Evolutionary conservation across 495 filamentous ascomycete genomes (phyloP), one percentile per base, ranked within the genome.

Genomic region (Letharia lupina): DNA sequence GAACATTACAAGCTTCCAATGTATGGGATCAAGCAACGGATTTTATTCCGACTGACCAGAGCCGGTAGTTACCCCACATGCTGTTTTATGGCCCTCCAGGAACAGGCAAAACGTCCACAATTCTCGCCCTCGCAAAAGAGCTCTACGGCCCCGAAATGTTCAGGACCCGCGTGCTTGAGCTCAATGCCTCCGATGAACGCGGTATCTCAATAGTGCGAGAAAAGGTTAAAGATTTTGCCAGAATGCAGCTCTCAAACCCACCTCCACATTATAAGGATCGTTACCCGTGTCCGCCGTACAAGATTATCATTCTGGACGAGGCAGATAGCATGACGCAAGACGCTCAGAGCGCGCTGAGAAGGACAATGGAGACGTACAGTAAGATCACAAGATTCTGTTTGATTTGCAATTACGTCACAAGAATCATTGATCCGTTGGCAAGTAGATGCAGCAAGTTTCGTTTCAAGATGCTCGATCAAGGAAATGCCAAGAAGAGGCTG

Each of bases 281-380:
- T 67, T 96, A 95, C 76, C 93, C 94, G 2, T 97, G 93, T 72
- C 94, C 94, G 39, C 94, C 95, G 35, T 98, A 95, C 83, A 98
- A 98, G 80, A 96, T 98, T 74, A 91, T 98, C 74, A 89, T 98
- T 65, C 85, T 98, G 44, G 94, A 98, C 77, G 94, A 98, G 78
- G 94, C 94, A 60, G 94, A 98, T 75, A 91, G 87, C 73, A 98
- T 98, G 94, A 98, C 95, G 45, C 95, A 98, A 76, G 94, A 98
- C 75, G 94, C 94, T 54, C 94, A 98, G 81, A 88, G 86, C 59
- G 94, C 94, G 7, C 82, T 98, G 52, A 81, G 94, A 65, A 84
- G 94, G 48, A 98, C 94, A 10, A 98, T 98, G 94, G 94, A 98
- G 80, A 94, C 91, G 62, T 98, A 98, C 76, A 89, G 84, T 76